phyloP scores from a whole-genome alignment of 2,329 filamentous ascomycete genomes.

The Annulohypoxylon truncatum region DNA sequence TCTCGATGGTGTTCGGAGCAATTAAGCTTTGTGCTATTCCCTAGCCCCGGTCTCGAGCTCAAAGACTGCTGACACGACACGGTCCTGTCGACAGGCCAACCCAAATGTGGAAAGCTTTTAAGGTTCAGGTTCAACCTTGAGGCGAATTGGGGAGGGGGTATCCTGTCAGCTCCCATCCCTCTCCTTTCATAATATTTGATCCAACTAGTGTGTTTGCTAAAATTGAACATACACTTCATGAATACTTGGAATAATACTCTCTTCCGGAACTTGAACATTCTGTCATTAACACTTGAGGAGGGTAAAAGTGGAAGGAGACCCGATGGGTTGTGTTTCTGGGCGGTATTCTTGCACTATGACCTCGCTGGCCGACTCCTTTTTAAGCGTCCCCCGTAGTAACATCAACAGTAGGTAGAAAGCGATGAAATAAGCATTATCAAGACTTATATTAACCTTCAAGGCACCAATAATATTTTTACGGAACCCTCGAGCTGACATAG shows the following conservation, averaged over 20 bases:
- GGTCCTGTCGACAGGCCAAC: neutral
- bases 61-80: neutral
- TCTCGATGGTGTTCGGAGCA: neutral
- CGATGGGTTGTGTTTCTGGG: neutral
- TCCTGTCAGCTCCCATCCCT: neutral
- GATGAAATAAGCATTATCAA: slow-evolving; percentile 17
- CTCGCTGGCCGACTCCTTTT: neutral
- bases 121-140: slow-evolving; percentile 7
- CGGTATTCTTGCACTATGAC: neutral
- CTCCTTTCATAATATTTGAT: neutral
- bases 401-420: neutral
- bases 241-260: neutral
- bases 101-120: neutral
- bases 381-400: neutral
- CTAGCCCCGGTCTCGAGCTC: neutral
- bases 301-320: neutral
- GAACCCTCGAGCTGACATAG: neutral
- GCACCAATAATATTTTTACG: neutral
- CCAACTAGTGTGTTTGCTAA: neutral
- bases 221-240: neutral
- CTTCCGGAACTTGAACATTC: neutral
- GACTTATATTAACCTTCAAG: neutral
- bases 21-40: slow-evolving; percentile 12
- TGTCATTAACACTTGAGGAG: too few species aligned
- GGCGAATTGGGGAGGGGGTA: neutral